Percentiles rank a stretch among this genome's conserved stretches.
These are phyloP conservation scores for Fusarium cicatricum DNA, from an alignment of 2,329 filamentous ascomycete species.

Conservation along the genomic window DNA sequence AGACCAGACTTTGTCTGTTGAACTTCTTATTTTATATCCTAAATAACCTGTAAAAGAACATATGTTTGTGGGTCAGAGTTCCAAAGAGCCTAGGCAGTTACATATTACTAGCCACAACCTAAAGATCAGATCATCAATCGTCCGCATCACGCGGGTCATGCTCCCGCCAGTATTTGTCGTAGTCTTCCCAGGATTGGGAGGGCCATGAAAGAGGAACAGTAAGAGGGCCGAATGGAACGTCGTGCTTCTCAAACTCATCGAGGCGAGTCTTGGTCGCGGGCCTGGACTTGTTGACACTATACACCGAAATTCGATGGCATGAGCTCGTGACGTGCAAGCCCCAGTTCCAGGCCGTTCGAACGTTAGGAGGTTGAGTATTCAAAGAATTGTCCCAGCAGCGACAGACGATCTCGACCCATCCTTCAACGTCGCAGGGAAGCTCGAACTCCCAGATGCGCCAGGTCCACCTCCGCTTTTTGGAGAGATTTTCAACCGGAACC, in stretches of 20 bases:
- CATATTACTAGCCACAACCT: not conserved
- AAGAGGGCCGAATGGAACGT: slow-evolving; percentile 59
- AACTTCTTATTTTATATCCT: too few relatives aligned
- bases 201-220: slow-evolving; percentile 62
- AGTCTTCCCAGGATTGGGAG: slow-evolving; percentile 59
- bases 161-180: slow-evolving; percentile 46
- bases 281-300: slow-evolving; percentile 66
- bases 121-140: slow-evolving; percentile 12
- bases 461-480: slow-evolving; percentile 67
- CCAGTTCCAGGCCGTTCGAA: slow-evolving; percentile 69
- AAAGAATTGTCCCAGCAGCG: slow-evolving; percentile 69
- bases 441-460: slow-evolving; percentile 73
- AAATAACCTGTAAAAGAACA: too few relatives aligned
- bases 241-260: slow-evolving; percentile 58
- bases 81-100: too few relatives aligned
- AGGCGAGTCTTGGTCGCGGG: slow-evolving; percentile 59
- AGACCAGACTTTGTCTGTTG: too few relatives aligned
- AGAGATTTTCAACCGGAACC: slow-evolving; percentile 67
- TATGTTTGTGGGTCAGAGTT: not conserved
- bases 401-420: slow-evolving; percentile 66
- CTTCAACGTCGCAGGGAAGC: slow-evolving; percentile 68
- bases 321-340: slow-evolving; percentile 70
- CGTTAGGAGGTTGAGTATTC: slow-evolving; percentile 66
- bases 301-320: slow-evolving; percentile 67
- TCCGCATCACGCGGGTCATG: slow-evolving; percentile 42